Evolutionary conservation across 2,329 filamentous ascomycete species (phyloP), one percentile per base, ranked within the genome.

Genomic region (Triangularia verruculosa): DNA sequence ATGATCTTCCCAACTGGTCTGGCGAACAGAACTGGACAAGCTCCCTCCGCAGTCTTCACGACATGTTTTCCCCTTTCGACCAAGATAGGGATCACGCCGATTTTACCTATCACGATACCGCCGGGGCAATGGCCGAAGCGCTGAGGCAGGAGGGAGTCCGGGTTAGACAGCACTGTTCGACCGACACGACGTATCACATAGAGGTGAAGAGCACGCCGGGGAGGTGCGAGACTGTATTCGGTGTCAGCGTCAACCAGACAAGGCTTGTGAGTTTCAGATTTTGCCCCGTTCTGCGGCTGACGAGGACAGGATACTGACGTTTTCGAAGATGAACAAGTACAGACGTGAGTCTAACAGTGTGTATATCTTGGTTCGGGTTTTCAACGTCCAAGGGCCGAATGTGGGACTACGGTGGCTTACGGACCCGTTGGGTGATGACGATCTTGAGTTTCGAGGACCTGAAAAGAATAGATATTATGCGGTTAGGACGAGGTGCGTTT

Each of bases 191-290:
- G 4, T 67, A 65, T 24, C 65, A 67, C 53, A 24, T 67, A n/a
- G 65, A 67, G 43, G 65, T 65, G n/a, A 67, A 67, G 30, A 59
- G 34, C 4, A 67, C 65, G 1, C 27, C 32, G 43, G 32, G n/a
- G 1, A 27, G 27, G 11, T 53, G 30, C 5, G 54, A 15, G 5
- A 27, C 20, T 1, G n/a, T 7, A 7, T 30, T 63, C 9, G 13
- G 20, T 4, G 54, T 66, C 15, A 64, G 65, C 30, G 9, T 6
- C 27, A 13, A 55, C 32, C 63, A 65, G 32, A 53, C 32, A 12
- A 8, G 39, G 39, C 39, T 47, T 7, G 39, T 47, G 1, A 47
- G 39, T 47, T 1, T 4, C 34, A 20, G 39, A 17, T 8, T 20
- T 17, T 9, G 4, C 39, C n/a, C 2, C 15, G 11, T n/a, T 28